A percentile compares a stretch with the other conserved stretches of the same genome.
phyloP scores from a whole-genome alignment of 1,284 basidiomycete genomes.

The Cryptococcus sp. region DNA sequence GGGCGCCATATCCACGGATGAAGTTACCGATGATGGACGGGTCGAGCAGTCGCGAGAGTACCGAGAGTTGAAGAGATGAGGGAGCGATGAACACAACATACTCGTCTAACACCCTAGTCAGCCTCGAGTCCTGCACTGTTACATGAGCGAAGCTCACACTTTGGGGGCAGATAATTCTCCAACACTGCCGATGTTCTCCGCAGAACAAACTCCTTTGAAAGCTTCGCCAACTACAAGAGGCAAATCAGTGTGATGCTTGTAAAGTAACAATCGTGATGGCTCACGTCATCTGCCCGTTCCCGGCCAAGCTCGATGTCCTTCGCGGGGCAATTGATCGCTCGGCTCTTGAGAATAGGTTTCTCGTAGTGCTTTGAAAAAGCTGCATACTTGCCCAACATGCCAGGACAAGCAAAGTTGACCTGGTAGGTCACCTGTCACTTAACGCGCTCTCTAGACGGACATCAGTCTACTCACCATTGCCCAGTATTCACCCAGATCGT shows the following conservation, averaged over 20 bases:
- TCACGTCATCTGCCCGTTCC: conserved; percentile 67
- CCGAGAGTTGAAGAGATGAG: conserved; percentile 71
- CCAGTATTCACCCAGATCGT: conserved; percentile 92
- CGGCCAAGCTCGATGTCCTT: conserved; percentile 74
- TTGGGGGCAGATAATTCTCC: conserved; percentile 82
- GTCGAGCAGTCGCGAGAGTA: conserved; percentile 72
- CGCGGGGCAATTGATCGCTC: conserved; percentile 67
- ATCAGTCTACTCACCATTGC: conserved; percentile 66
- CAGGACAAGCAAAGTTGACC: conserved; percentile 92
- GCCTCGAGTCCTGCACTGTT: conserved; percentile 3
- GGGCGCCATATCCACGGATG: conserved; percentile 66
- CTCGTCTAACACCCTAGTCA: conserved; percentile 65
- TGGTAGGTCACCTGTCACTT: conserved; percentile 37
- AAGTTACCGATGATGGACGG: conserved; percentile 61
- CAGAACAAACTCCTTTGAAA: conserved; percentile 83
- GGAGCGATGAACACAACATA: conserved; percentile 89
- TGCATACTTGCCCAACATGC: conserved; percentile 66
- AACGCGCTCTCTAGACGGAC: neutral
- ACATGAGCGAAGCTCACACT: conserved; percentile 58
- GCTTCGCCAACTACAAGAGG: conserved; percentile 62
- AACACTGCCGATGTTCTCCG: conserved; percentile 80
- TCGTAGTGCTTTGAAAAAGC: conserved; percentile 81
- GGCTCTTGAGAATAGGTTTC: conserved; percentile 80
- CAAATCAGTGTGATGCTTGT: neutral
- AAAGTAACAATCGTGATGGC: conserved; percentile 10